A percentile compares a stretch with the other conserved stretches of the same genome.
Evolutionary conservation across 2,329 filamentous ascomycete genomes (phyloP).

Genomic region (Xylariaceae sp.): DNA sequence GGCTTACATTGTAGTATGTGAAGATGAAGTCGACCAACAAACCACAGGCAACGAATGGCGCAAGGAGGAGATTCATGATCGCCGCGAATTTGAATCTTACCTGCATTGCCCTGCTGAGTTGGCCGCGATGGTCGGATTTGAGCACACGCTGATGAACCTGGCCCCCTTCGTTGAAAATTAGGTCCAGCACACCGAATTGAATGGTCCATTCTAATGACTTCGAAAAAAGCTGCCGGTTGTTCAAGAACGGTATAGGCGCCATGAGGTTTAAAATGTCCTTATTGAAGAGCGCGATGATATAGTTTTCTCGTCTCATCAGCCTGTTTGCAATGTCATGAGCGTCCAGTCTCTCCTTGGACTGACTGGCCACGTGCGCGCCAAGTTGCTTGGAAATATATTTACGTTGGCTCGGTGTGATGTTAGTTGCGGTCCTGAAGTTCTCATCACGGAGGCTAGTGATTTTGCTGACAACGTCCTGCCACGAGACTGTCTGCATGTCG

Average conservation of each 20-base stretch:
- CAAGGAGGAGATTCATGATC: slow-evolving; percentile 77
- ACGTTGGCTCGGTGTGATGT: slow-evolving; percentile 47
- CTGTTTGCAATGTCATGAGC: slow-evolving; percentile 96
- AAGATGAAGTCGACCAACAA: slow-evolving; percentile 88
- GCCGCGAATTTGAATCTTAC: slow-evolving; percentile 77
- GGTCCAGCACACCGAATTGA: slow-evolving; percentile 83
- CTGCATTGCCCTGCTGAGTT: slow-evolving; percentile 72
- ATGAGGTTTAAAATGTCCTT: slow-evolving; percentile 90
- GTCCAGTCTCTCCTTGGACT: slow-evolving; percentile 90
- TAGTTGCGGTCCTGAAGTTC: slow-evolving; percentile 71
- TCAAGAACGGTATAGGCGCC: slow-evolving; percentile 76
- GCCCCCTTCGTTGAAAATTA: slow-evolving; percentile 84
- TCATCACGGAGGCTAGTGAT: slow-evolving; percentile 79
- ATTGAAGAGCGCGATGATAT: slow-evolving; percentile 93
- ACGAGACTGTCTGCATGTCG: slow-evolving; percentile 91
- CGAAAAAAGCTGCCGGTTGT: slow-evolving; percentile 77
- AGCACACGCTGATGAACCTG: slow-evolving; percentile 84
- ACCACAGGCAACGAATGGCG: slow-evolving; percentile 82
- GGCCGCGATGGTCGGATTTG: slow-evolving; percentile 71
- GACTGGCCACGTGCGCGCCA: slow-evolving; percentile 69
- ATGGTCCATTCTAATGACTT: slow-evolving; percentile 89
- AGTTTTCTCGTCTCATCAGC: slow-evolving; percentile 94
- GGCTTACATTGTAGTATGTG: slow-evolving; percentile 79
- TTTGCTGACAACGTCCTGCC: slow-evolving; percentile 83
- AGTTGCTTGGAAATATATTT: slow-evolving; percentile 40